These are phyloP conservation scores for Boletus sp. DNA, from an alignment of 1,284 basidiomycete species.

Conservation along the genomic window DNA sequence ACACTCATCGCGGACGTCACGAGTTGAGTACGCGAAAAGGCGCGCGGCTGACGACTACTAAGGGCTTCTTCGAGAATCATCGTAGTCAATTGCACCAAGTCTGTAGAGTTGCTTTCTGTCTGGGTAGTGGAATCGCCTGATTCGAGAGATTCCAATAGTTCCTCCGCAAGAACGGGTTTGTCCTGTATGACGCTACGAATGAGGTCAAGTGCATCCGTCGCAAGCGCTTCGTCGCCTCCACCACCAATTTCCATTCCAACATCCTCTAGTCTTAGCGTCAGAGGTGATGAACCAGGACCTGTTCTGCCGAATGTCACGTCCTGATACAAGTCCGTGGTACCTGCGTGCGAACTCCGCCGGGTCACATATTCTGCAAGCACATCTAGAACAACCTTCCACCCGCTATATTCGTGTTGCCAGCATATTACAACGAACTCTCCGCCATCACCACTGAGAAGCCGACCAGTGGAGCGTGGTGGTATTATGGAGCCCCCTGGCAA, in stretches of 20 bases:
- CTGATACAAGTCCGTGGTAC: constrained; percentile 48
- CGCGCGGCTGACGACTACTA: constrained; percentile 52
- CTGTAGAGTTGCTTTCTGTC: constrained; percentile 38
- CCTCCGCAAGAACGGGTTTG: constrained; percentile 63
- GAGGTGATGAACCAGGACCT: constrained; percentile 42
- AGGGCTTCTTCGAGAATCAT: constrained; percentile 85
- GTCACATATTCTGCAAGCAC: constrained; percentile 75
- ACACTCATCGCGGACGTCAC: constrained; percentile 82
- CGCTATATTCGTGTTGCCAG: constrained; percentile 83
- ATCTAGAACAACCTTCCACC: constrained; percentile 83
- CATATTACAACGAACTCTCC: constrained; percentile 71
- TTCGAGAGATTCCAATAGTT: constrained; percentile 72
- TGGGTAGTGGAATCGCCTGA: constrained; percentile 26
- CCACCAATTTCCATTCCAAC: constrained; percentile 67
- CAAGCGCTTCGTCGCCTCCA: constrained; percentile 59
- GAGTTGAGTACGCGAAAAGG: constrained; percentile 59
- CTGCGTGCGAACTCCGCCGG: constrained; percentile 49
- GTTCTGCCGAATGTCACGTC: constrained; percentile 55
- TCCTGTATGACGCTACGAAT: constrained; percentile 76
- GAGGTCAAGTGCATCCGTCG: constrained; percentile 78
- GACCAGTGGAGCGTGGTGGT: constrained; percentile 67
- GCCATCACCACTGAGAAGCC: constrained; percentile 72
- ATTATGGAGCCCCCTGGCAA: constrained; percentile 78
- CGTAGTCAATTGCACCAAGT: constrained; percentile 79
- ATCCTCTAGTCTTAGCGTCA: constrained; percentile 62